Evolutionary conservation across 345 rosid genomes (phyloP).

Genomic region (Sisymbrium altissimum): DNA sequence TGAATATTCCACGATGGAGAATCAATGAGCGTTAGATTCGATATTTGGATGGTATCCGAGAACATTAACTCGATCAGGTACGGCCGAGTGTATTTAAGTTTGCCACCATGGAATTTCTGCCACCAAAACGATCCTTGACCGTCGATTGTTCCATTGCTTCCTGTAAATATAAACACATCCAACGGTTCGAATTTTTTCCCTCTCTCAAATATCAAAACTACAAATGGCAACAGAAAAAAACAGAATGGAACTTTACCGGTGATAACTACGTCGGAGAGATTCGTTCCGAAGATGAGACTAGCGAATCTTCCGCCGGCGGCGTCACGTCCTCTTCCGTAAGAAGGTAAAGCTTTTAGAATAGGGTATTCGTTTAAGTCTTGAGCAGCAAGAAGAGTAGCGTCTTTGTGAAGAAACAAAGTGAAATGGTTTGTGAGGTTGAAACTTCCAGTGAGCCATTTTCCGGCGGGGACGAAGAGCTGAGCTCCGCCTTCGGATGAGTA

Average conservation of each 20-base stretch:
- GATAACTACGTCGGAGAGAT: slow-evolving; percentile 78
- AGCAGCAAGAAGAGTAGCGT: slow-evolving; percentile 79
- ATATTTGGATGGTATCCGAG: slow-evolving; percentile 63
- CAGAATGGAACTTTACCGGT: slow-evolving; percentile 47
- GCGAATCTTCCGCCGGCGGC: slow-evolving; percentile 78
- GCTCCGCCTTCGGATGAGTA: slow-evolving; percentile 63
- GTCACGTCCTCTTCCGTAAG: slow-evolving; percentile 92
- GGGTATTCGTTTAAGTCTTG: slow-evolving; percentile 80
- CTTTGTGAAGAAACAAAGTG: slow-evolving; percentile 81
- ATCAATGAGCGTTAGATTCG: slow-evolving; percentile 74
- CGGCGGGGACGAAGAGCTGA: slow-evolving; percentile 74
- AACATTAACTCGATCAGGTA: slow-evolving; percentile 81
- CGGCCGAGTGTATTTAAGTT: slow-evolving; percentile 85
- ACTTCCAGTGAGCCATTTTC: slow-evolving; percentile 90
- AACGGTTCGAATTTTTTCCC: not conserved
- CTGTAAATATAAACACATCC: slow-evolving; percentile 34
- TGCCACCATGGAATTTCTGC: slow-evolving; percentile 73
- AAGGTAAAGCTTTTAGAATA: slow-evolving; percentile 67
- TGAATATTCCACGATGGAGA: slow-evolving; percentile 94
- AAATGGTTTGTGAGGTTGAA: slow-evolving; percentile 75
- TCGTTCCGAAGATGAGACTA: slow-evolving; percentile 80
- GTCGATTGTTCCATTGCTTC: slow-evolving; percentile 79
- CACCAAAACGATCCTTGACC: slow-evolving; percentile 97
- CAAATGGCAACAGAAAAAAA: not conserved
- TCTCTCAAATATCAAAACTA: not conserved